Conservation (phyloP, 345 rosid genomes). For the Eucalyptus grandis region DNA sequence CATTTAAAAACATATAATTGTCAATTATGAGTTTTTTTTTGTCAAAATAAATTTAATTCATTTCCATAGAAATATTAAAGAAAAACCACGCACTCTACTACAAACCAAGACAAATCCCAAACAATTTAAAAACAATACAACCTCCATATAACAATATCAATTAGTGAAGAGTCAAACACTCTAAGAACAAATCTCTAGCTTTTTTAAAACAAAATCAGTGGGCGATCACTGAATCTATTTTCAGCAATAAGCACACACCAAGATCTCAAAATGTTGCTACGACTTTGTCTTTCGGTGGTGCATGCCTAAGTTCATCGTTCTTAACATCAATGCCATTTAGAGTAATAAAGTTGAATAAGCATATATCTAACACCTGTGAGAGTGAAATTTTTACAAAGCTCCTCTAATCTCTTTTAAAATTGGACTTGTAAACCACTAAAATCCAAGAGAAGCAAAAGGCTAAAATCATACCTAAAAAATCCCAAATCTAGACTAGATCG, state of each 20-base stretch:
- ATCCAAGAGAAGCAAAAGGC: neutral
- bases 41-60: neutral
- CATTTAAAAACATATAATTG: neutral
- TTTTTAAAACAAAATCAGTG: too few relatives aligned
- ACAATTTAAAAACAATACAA: neutral
- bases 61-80: neutral
- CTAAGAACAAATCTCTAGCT: neutral
- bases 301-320: too few relatives aligned
- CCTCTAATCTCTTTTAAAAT: rapidly evolving
- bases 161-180: neutral
- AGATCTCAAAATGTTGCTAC: neutral
- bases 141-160: neutral
- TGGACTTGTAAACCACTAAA: rapidly evolving
- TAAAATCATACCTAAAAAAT: neutral
- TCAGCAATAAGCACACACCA: neutral
- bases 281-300: neutral
- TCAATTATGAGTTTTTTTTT: neutral
- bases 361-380: too few relatives aligned
- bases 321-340: neutral
- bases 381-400: rapidly evolving
- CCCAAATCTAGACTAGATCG: neutral
- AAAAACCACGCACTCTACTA: neutral
- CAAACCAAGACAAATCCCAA: neutral
- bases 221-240: rapidly evolving
- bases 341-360: neutral